These are phyloP conservation scores for Mycena citricolor DNA, from an alignment of 1,284 basidiomycete genomes.

Conservation along the genomic window DNA sequence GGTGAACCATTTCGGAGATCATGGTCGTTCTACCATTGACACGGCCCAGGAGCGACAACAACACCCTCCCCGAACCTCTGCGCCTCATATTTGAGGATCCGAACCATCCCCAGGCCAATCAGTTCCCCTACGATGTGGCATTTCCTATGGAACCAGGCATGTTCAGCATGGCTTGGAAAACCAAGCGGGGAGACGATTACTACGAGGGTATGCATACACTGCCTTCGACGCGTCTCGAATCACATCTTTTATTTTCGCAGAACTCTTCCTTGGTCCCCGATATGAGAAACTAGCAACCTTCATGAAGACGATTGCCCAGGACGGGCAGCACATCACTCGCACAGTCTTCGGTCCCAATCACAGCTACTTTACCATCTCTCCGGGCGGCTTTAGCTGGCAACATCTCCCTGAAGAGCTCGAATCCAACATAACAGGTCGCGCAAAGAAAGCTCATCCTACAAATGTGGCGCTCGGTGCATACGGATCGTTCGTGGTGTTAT, in stretches of 20 bases:
- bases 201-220: no score
- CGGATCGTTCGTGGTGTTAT: conserved; percentile 18
- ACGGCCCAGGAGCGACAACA: conserved; percentile 12
- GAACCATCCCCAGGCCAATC: conserved; percentile 5
- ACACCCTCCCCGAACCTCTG: conserved; percentile 2
- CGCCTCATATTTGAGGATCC: conserved; percentile 6
- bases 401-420: conserved; percentile 17
- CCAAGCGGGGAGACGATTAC: conserved; percentile 2
- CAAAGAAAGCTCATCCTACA: conserved; percentile 15
- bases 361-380: conserved; percentile 19
- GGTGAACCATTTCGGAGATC: conserved; percentile 3
- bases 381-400: conserved; percentile 18
- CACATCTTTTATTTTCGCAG: no score
- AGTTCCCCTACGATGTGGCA: conserved; percentile 11
- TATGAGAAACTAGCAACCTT: conserved; percentile 20
- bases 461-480: conserved; percentile 16
- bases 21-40: background rate
- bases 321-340: conserved; percentile 18
- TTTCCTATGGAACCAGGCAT: conserved; percentile 14
- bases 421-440: conserved; percentile 9
- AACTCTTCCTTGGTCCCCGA: conserved; percentile 21
- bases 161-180: conserved; percentile 12
- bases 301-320: conserved; percentile 14
- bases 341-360: conserved; percentile 19
- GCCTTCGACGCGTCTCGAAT: no score